Base-by-base conservation (phyloP, 139 green algal genomes). In the Chlorella sorokiniana region DNA sequence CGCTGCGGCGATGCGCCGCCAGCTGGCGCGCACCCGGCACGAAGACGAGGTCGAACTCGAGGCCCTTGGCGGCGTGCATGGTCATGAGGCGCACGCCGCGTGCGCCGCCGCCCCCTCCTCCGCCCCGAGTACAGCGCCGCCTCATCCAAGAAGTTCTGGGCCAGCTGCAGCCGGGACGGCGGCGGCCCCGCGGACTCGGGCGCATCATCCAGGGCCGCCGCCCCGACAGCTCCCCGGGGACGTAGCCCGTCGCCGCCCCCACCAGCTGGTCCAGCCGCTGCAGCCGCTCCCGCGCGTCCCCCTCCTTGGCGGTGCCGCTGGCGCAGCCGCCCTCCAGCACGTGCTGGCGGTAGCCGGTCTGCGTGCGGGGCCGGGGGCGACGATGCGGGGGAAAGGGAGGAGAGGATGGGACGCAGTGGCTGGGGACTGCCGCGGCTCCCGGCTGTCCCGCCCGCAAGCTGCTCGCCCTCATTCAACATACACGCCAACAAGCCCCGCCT, bases 21-120 rank as follows among this genome's bases (percentile, higher is more conserved):
- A n/a, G n/a, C n/a, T n/a, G n/a, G n/a, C n/a, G 42, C 74, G 35
- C 73, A 80, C 89, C 86, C 40, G 85, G 73, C 18, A 94, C 81
- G 52, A 92, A 92, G 0, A 93, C 88, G 2, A 62, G 67, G 22
- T 87, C 56, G 44, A 91, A 94, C 82, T 94, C 91, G 22, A 93
- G 86, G 18, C 91, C 91, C 64, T 94, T 94, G 40, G 89, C 83
- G 0, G 82, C 81, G 81, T 94, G 91, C 59, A 94, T 69, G 2
- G 91, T 93, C 84, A 89, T 89, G 20, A 94, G 76, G 6, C 84
- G 83, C 69, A 93, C 91, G 1, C 76, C 79, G 29, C 65, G 44
- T 23, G 78, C 77, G 22, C 81, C 75, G 23, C 61, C 64, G 7
- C 70, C 77, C 3, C 40, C 77, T n/a, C 90, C 86, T 3, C 71